phyloP scores from a whole-genome alignment of 2,329 filamentous ascomycete species.

The Paradendryphiella salina region DNA sequence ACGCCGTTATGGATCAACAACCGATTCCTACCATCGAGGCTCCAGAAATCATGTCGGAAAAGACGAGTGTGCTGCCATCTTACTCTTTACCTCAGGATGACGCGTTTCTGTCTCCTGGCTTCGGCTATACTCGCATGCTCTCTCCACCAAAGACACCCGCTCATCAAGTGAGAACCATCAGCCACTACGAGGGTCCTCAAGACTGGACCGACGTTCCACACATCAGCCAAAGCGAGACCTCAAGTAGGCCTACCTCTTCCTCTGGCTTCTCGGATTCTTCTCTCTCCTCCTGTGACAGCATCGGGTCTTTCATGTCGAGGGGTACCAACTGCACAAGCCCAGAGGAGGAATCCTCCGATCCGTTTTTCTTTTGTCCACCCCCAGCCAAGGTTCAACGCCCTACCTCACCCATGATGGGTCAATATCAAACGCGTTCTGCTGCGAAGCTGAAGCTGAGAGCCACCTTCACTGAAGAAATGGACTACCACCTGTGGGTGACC shows the following conservation, averaged over 20 bases:
- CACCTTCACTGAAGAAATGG: slow-evolving; percentile 65
- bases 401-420: slow-evolving; percentile 38
- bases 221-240: slow-evolving; percentile 47
- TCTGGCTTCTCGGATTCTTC: slow-evolving; percentile 66
- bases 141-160: slow-evolving; percentile 57
- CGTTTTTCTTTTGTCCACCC: slow-evolving; percentile 55
- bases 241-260: slow-evolving; percentile 60
- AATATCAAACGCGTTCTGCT: slow-evolving; percentile 29
- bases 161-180: slow-evolving; percentile 44
- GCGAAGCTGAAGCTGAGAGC: slow-evolving; percentile 52
- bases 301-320: slow-evolving; percentile 59
- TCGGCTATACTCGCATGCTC: slow-evolving; percentile 44
- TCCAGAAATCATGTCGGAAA: slow-evolving; percentile 44
- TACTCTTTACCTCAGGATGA: slow-evolving; percentile 37
- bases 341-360: slow-evolving; percentile 61
- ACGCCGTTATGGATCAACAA: slow-evolving; percentile 33
- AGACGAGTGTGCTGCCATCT: slow-evolving; percentile 31
- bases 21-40: slow-evolving; percentile 57
- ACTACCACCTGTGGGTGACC: slow-evolving; percentile 67
- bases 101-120: slow-evolving; percentile 50
- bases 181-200: slow-evolving; percentile 32
- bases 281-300: slow-evolving; percentile 61
- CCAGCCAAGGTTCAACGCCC: slow-evolving; percentile 33
- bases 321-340: slow-evolving; percentile 64
- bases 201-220: slow-evolving; percentile 41